Base-by-base conservation (phyloP, 2,329 filamentous ascomycete species). In the Aureobasidium musti region DNA sequence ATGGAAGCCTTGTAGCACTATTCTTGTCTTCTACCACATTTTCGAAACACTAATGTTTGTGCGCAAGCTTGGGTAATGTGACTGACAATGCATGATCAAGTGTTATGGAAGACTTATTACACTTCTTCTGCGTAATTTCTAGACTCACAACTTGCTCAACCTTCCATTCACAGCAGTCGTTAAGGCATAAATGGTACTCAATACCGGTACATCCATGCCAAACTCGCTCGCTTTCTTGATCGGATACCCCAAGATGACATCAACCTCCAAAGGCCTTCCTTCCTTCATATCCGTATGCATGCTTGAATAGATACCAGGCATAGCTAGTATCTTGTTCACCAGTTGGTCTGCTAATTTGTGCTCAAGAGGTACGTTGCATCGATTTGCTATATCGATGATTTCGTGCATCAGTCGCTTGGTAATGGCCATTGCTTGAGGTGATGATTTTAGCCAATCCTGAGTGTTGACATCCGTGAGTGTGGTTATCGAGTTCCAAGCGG, bases 401-500 rank as follows among this genome's bases (percentile, higher is more conserved):
- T 82, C 80, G 1, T 68, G 71, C 79, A 82, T 82, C 23, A 82
- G 69, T 11, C 71, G 69, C 3, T 74, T 73, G 0, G 80, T 80
- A 61, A 79, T 74, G 0, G 74, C 71, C 66, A 74, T 73, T 1
- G 80, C 78, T 59, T 81, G 74, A 0, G 73, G 68, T 0, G 79
- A 79, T 0, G 79, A 80, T 1, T 72, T 70, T 3, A 82, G 71
- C 79, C 79, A 82, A 0, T 72, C 72, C 23, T 79, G 77, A 0
- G 79, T 80, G 53, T 81, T 77, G 0, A 79, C 72, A 59, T 76
- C 71, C 0, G 80, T 82, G 19, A 82, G 71, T 0, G 80, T 76
- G 0, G 80, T 82, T 21, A 87, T 77, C 0, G 85, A 82, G 70
- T 88, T 88, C 83, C 84, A 88, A 0, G 84, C 81, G 2, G 81